A percentile compares a stretch with the other conserved stretches of the same genome.
Evolutionary conservation across 208 protist species (phyloP).

Genomic region (Angomonas ambiguus): DNA sequence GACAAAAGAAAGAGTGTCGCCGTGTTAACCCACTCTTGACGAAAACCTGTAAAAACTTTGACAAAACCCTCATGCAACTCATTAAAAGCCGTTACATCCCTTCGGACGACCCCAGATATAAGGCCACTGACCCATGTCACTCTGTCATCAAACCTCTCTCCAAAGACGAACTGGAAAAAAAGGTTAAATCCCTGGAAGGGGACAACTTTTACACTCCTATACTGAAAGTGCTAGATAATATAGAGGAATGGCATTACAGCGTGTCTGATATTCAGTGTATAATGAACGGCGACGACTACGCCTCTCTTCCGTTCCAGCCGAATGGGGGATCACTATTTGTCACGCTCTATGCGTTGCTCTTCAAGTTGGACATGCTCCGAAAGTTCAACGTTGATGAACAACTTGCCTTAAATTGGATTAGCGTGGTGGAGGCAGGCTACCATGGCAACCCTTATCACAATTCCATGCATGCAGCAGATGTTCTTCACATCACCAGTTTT

Average conservation of each 20-base stretch:
- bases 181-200: constrained; percentile 27
- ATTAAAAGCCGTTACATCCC: constrained; percentile 80
- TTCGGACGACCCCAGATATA: constrained; percentile 27
- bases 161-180: constrained; percentile 31
- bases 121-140: constrained; percentile 37
- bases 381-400: constrained; percentile 92
- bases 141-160: constrained; percentile 68
- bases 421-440: constrained; percentile 86
- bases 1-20: constrained; percentile 29
- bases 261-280: constrained; percentile 76
- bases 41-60: constrained; percentile 72
- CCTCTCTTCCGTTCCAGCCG: constrained; percentile 44
- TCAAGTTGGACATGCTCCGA: constrained; percentile 76
- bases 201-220: constrained; percentile 35
- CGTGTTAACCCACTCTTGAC: constrained; percentile 61
- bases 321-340: constrained; percentile 80
- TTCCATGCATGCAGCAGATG: constrained; percentile 91
- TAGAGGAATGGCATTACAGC: constrained; percentile 87
- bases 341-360: constrained; percentile 85
- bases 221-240: constrained; percentile 59
- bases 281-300: constrained; percentile 77
- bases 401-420: constrained; percentile 85
- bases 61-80: constrained; percentile 65
- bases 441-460: constrained; percentile 92
- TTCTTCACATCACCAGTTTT: constrained; percentile 86